Percentiles rank a stretch among this genome's conserved stretches.
phyloP scores from a whole-genome alignment of 2,329 filamentous ascomycete genomes.

The Colletotrichum ledebouriae region DNA sequence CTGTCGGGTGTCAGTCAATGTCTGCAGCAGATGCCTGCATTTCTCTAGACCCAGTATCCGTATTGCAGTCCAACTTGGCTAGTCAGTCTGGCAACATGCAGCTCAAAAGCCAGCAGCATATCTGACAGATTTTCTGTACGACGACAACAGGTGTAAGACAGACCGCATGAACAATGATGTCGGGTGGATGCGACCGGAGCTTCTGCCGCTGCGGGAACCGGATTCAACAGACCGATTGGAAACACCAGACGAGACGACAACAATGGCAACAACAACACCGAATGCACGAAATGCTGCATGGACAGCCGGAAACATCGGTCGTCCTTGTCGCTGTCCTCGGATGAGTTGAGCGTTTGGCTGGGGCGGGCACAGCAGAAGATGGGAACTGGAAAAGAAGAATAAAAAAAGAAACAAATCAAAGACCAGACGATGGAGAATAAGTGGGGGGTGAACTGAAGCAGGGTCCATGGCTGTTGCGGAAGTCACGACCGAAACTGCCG shows the following conservation, averaged over 20 bases:
- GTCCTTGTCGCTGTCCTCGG: constrained; percentile 12
- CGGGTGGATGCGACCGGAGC: constrained; percentile 2
- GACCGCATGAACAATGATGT: not conserved
- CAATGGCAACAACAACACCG: constrained; percentile 3
- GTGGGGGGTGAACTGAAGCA: not conserved
- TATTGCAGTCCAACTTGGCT: not conserved
- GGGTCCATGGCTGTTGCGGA: not conserved
- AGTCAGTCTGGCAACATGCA: constrained; percentile 4
- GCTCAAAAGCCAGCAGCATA: not conserved
- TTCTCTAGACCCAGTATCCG: not conserved
- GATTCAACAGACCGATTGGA: constrained; percentile 4
- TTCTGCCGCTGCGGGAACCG: not conserved
- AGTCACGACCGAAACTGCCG: not conserved
- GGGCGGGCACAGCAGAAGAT: constrained; percentile 9
- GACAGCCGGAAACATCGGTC: constrained; percentile 14
- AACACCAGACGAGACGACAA: constrained; percentile 37
- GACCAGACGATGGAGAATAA: constrained; percentile 21
- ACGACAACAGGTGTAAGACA: not conserved
- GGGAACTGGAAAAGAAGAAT: not conserved
- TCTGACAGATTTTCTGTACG: not conserved
- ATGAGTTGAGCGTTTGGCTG: not conserved
- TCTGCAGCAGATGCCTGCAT: not conserved
- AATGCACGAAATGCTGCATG: constrained; percentile 27
- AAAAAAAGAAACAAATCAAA: not conserved
- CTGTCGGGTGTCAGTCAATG: constrained; percentile 4